Evolutionary conservation across 805 yeast genomes (phyloP), one percentile per base, ranked within the genome.

Genomic region (Saccharomycopsis oosterbeekiorum): DNA sequence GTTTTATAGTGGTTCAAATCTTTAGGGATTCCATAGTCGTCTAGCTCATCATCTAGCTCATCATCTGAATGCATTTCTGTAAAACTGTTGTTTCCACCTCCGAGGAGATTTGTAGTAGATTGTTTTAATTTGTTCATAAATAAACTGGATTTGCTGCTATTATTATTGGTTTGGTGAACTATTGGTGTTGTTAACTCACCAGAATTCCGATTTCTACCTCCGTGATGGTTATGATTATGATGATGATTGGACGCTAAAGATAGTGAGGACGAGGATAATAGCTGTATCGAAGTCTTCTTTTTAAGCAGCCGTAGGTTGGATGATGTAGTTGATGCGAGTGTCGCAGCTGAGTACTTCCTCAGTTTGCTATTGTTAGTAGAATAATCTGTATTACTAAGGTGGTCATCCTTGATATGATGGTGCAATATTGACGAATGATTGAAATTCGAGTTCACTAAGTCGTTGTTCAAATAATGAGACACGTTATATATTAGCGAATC

Each of bases 361-460:
- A 47, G 53, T 12, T 24, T 47, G 6, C 26, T 43, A 43, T 43
- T 47, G 53, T 15, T 47, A 26, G 17, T 47, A 4, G 14, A 15
- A 21, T 47, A 21, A 24, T 47, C 34, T 2, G 15, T 10, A 47
- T 47, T 47, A 10, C 17, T 47, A 21, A 47, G 34, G 21, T 47
- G 34, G 21, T 47, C 53, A 11, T 47, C 53, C 11, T 47, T 47
- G 4, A 47, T n/a, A 21, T 47, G 53, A 47, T 47, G 53, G n/a
- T 47, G 24, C n/a, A 47, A 21, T 47, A 47, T 47, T 12, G 53
- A 47, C 6, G 65, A 62, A 47, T 62, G 65, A 11, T 59, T 57
- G 37, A 60, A 63, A 53, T 63, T 63, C 11, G 65, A 62, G 17
- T 24, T 39, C 36, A 54, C 59, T 19, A 58, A 26, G 47, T 63